Conservation (phyloP, 441 rosid species). For the Erysimum pusillum region DNA sequence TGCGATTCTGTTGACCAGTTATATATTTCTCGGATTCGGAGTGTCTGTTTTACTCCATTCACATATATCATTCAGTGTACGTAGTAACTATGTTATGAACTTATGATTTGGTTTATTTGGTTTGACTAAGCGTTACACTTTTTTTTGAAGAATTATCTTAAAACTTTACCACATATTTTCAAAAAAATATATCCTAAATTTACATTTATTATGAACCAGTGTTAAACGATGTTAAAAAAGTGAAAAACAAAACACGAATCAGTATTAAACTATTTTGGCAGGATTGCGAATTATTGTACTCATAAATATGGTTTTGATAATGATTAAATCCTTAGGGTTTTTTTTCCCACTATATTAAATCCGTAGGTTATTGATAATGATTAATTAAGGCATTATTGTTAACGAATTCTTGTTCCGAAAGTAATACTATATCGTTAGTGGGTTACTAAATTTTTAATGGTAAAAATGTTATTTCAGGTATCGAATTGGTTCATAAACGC, state of each 20-base stretch:
- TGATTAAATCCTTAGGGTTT: conserved; percentile 17
- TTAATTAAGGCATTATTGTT: no score
- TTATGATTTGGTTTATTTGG: neutral
- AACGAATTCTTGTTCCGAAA: neutral
- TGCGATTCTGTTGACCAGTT: neutral
- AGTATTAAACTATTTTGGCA: neutral
- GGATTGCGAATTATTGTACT: neutral
- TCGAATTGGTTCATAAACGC: conserved; percentile 95
- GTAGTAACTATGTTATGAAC: no score
- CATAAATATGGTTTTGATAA: neutral
- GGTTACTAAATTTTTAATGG: neutral
- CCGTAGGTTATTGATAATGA: conserved; percentile 3
- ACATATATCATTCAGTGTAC: neutral
- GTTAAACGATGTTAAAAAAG: no score
- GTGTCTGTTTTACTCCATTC: neutral
- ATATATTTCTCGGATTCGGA: neutral
- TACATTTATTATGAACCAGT: no score
- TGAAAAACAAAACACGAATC: no score
- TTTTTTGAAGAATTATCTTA: neutral
- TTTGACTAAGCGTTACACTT: neutral
- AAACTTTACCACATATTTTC: neutral
- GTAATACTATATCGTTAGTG: neutral
- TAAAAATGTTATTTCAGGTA: conserved; percentile 53
- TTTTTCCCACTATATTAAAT: neutral
- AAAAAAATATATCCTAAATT: neutral